A percentile compares a stretch with the other conserved stretches of the same genome.
Conservation (phyloP, 2,329 filamentous ascomycete species). For the Nectriaceae sp. region DNA sequence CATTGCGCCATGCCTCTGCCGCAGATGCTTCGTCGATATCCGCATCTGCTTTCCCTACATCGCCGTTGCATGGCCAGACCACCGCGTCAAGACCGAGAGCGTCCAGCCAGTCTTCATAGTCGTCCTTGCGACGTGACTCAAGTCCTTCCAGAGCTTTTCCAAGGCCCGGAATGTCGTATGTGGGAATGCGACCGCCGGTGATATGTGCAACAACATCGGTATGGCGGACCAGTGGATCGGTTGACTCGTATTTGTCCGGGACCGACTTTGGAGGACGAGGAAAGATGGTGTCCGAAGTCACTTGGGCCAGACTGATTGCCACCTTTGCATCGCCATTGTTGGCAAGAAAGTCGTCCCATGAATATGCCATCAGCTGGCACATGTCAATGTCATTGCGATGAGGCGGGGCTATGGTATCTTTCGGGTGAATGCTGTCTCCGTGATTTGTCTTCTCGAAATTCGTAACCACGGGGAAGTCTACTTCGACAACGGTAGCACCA, state of each 20-base stretch:
- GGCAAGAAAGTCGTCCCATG: background rate
- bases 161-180: constrained; percentile 1
- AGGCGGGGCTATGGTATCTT: background rate
- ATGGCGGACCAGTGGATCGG: background rate
- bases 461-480: background rate
- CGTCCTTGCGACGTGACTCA: background rate
- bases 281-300: background rate
- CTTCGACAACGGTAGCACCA: background rate
- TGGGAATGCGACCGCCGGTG: background rate
- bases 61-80: constrained; percentile 2
- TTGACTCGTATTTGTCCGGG: background rate
- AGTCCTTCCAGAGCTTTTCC: background rate
- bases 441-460: background rate
- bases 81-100: background rate
- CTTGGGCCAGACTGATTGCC: background rate
- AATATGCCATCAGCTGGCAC: background rate
- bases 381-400: background rate
- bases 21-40: constrained; percentile 1
- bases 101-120: constrained; percentile 7
- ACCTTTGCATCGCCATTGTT: background rate
- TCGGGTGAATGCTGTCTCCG: background rate
- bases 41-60: constrained; percentile 2
- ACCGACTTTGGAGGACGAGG: background rate
- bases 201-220: background rate
- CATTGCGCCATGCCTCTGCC: background rate